Percentiles rank a stretch among this genome's conserved stretches.
phyloP scores from a whole-genome alignment of 768 basidiomycete genomes.

The Boletus barrowsii region DNA sequence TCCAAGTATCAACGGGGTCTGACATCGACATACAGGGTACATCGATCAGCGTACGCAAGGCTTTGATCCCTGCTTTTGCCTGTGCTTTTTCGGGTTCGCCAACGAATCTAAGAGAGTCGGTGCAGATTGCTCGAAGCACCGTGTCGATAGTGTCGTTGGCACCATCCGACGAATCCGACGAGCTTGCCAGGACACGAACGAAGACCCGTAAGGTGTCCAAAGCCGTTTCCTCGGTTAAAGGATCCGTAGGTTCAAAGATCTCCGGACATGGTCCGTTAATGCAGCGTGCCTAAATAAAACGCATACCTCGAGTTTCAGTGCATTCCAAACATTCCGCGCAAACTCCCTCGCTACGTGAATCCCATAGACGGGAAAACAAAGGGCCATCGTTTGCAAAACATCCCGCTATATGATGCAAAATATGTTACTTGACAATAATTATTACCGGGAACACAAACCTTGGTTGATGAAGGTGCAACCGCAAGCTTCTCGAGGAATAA shows the following conservation, averaged over 20 bases:
- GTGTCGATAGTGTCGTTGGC: slow-evolving; percentile 42
- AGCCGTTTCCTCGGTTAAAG: slow-evolving; percentile 69
- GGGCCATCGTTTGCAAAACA: slow-evolving; percentile 71
- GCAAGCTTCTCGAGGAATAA: slow-evolving; percentile 90
- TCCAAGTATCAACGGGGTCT: not conserved
- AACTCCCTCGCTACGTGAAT: slow-evolving; percentile 52
- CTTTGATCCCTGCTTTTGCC: slow-evolving; percentile 82
- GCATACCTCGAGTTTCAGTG: slow-evolving; percentile 81
- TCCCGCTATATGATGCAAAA: slow-evolving; percentile 60
- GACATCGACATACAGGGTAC: slow-evolving; percentile 64
- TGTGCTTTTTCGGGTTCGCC: slow-evolving; percentile 93
- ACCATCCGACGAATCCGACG: slow-evolving; percentile 36
- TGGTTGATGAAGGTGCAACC: slow-evolving; percentile 75
- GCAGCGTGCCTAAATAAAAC: not conserved
- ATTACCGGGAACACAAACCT: slow-evolving; percentile 45
- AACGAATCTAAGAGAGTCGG: slow-evolving; percentile 76
- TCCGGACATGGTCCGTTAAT: slow-evolving; percentile 29
- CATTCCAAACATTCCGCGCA: slow-evolving; percentile 84
- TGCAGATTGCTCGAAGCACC: slow-evolving; percentile 70
- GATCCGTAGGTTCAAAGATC: slow-evolving; percentile 92
- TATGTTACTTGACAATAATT: not conserved
- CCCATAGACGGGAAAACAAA: slow-evolving; percentile 86
- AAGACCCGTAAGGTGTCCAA: slow-evolving; percentile 68
- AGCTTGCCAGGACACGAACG: slow-evolving; percentile 58
- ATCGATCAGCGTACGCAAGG: slow-evolving; percentile 73